Evolutionary conservation across 495 filamentous ascomycete species (phyloP).

Genomic region (Wilcoxina mikolae): DNA sequence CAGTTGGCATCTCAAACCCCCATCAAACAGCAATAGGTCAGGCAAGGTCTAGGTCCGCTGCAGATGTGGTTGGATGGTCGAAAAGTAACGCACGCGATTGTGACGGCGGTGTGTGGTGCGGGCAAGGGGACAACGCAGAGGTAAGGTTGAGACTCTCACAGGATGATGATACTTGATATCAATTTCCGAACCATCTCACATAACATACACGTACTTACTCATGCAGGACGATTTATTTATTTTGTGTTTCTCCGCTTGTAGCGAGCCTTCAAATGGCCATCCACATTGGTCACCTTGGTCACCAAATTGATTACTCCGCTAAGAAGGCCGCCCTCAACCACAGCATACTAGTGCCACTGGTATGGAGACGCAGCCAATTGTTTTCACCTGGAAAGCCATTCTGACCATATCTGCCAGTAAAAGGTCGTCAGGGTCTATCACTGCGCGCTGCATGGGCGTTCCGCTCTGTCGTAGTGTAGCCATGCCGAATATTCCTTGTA

Average conservation of each 20-base stretch:
- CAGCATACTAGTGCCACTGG: too few species aligned
- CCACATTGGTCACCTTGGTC: neutral
- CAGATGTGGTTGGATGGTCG: neutral
- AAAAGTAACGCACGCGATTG: constrained; percentile 2
- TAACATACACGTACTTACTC: neutral
- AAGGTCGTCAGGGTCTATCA: neutral
- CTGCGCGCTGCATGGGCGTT: constrained; percentile 6
- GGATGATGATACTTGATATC: neutral
- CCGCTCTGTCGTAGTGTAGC: neutral
- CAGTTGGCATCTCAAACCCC: neutral
- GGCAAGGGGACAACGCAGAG: constrained; percentile 6
- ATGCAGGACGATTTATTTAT: neutral
- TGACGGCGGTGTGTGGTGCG: neutral
- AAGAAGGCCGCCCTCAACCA: too few species aligned
- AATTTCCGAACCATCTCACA: neutral
- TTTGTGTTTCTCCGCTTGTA: constrained; percentile 4
- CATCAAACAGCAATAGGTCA: neutral
- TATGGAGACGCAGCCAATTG: neutral
- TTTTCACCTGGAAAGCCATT: too few species aligned
- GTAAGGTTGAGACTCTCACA: constrained; percentile 1
- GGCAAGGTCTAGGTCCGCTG: neutral
- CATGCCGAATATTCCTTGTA: constrained; percentile 4
- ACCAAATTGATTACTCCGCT: too few species aligned
- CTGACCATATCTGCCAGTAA: neutral
- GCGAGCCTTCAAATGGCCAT: neutral